These are phyloP conservation scores for Polysphondylium violaceum DNA, from an alignment of 78 protist species.

Conservation along the genomic window DNA sequence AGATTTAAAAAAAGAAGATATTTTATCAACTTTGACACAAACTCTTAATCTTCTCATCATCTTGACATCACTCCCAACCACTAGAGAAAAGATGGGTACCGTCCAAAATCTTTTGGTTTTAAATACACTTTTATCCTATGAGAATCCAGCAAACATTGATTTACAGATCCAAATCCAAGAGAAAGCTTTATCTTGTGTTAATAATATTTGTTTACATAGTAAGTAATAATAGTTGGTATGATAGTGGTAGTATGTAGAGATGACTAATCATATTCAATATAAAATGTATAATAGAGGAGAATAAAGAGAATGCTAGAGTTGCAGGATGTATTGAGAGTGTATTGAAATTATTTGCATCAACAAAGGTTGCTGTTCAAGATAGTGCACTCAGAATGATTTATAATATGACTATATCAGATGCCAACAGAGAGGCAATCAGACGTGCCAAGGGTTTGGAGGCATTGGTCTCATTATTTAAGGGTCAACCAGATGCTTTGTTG, in stretches of 20 bases:
- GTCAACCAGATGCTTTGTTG: conserved; percentile 33
- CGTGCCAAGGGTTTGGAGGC: conserved; percentile 61
- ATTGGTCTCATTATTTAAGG: conserved; percentile 15
- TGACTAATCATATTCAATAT: not conserved
- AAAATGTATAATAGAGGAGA: conserved; percentile 29
- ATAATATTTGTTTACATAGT: conserved; percentile 69
- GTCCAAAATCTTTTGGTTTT: conserved; percentile 50
- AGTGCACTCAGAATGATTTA: conserved; percentile 57
- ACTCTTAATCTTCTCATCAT: conserved; percentile 42
- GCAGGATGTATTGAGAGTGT: conserved; percentile 67
- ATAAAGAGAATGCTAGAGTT: conserved; percentile 62
- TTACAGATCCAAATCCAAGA: conserved; percentile 39
- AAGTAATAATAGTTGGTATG: not conserved
- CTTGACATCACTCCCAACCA: conserved; percentile 26
- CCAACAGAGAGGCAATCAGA: conserved; percentile 64
- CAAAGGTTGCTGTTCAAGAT: conserved; percentile 36
- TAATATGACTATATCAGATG: conserved; percentile 77
- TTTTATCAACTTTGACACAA: conserved; percentile 42
- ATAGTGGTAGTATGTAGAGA: not conserved
- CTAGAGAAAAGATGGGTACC: conserved; percentile 49
- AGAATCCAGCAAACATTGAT: conserved; percentile 20
- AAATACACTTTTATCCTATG: conserved; percentile 1
- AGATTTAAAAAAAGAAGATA: conserved; percentile 48
- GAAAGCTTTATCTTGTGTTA: conserved; percentile 42
- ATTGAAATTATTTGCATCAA: conserved; percentile 40